These are phyloP conservation scores for Chloropicon primus DNA, from an alignment of 139 green algal genomes.

Conservation along the genomic window DNA sequence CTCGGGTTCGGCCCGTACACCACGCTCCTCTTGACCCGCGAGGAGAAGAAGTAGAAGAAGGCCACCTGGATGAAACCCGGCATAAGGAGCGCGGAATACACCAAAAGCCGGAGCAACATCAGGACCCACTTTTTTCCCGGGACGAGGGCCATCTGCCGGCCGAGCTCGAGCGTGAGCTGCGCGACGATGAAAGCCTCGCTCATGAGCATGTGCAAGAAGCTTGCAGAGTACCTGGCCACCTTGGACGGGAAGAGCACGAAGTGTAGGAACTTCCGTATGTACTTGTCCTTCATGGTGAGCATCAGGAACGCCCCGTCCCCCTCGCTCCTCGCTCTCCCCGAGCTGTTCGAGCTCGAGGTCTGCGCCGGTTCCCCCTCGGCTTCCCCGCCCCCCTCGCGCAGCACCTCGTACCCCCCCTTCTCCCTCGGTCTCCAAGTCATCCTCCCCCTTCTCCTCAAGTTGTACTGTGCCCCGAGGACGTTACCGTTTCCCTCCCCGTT, in stretches of 20 bases:
- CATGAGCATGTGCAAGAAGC: neutral
- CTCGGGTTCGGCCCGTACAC: slow-evolving; percentile 60
- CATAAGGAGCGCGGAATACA: slow-evolving; percentile 34
- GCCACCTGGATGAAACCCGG: slow-evolving; percentile 39
- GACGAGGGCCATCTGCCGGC: neutral
- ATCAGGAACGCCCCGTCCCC: too few relatives aligned
- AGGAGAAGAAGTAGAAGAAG: slow-evolving; percentile 66
- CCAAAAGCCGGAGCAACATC: slow-evolving; percentile 28
- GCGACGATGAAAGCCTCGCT: neutral
- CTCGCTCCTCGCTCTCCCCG: too few relatives aligned
- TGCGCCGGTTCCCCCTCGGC: too few relatives aligned
- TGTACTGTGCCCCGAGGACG: too few relatives aligned
- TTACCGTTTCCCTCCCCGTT: too few relatives aligned
- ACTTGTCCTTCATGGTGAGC: neutral
- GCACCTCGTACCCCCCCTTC: too few relatives aligned
- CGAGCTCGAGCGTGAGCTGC: neutral
- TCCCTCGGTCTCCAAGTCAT: too few relatives aligned
- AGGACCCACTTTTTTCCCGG: slow-evolving; percentile 23
- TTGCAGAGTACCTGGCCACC: neutral
- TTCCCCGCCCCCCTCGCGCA: too few relatives aligned
- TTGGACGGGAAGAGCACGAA: neutral
- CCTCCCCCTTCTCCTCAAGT: too few relatives aligned
- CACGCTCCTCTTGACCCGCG: slow-evolving; percentile 45
- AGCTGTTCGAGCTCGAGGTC: too few relatives aligned
- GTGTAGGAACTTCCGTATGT: neutral